Percentiles rank a stretch among this genome's conserved stretches.
Conservation (phyloP, 2,329 filamentous ascomycete genomes). For the Phyllosticta citriasiana region DNA sequence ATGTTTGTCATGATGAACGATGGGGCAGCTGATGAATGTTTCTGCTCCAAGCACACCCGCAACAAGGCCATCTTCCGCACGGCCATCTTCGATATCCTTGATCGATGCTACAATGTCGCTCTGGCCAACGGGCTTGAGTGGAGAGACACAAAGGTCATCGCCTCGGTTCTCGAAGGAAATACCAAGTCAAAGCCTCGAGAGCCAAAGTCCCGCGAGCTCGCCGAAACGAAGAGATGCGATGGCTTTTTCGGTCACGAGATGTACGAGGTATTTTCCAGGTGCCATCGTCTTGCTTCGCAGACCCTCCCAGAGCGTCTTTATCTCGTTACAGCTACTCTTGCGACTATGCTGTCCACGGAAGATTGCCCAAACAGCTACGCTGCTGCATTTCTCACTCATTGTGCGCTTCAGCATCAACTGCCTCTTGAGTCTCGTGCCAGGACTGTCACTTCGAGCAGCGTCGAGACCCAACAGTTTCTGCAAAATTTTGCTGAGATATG, state of each 20-base stretch:
- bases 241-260: not conserved
- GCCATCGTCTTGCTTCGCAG: not conserved
- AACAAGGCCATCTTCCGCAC: not conserved
- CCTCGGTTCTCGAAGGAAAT: not conserved
- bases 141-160: conserved; percentile 49
- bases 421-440: not conserved
- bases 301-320: conserved; percentile 1
- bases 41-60: not conserved
- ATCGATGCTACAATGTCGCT: conserved; percentile 49
- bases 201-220: not conserved
- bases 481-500: not conserved
- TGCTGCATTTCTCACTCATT: not conserved
- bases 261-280: not conserved
- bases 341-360: not conserved
- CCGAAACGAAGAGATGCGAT: not conserved
- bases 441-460: not conserved
- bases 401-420: not conserved
- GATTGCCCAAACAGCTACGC: not conserved
- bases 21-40: conserved; percentile 32
- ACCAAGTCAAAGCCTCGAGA: not conserved
- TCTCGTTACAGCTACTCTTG: not conserved
- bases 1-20: conserved; percentile 64
- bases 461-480: not conserved
- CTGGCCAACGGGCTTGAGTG: conserved; percentile 55
- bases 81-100: conserved; percentile 44